These are phyloP conservation scores for Fistulinella cinereoalba DNA, from an alignment of 1,284 basidiomycete genomes.

Conservation along the genomic window DNA sequence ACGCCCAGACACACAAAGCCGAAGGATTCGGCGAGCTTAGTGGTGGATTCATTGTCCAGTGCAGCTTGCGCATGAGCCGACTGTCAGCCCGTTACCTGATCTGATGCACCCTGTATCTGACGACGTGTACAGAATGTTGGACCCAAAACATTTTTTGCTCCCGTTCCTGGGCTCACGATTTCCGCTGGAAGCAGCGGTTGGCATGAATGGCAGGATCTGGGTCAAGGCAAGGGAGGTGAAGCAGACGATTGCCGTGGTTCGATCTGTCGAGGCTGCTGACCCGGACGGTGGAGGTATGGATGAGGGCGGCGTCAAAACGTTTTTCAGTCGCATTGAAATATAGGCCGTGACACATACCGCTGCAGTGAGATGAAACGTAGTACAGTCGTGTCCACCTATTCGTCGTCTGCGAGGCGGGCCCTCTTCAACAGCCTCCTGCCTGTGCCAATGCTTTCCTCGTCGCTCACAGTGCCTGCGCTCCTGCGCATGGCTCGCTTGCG, in stretches of 20 bases:
- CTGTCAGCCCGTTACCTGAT: constrained; percentile 48
- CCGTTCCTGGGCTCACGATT: constrained; percentile 70
- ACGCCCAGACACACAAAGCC: constrained; percentile 79
- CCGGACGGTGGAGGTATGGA: constrained; percentile 61
- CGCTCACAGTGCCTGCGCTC: constrained; percentile 60
- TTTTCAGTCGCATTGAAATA: constrained; percentile 53
- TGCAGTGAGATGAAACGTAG: constrained; percentile 2
- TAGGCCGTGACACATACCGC: constrained; percentile 8
- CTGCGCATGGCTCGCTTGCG: constrained; percentile 64
- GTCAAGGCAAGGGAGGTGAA: constrained; percentile 64
- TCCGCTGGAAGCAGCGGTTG: constrained; percentile 75
- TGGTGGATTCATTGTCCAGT: constrained; percentile 72
- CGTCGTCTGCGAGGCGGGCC: constrained; percentile 56
- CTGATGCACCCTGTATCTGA: constrained; percentile 11
- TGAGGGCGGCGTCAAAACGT: constrained; percentile 47
- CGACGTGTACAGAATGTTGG: constrained; percentile 56
- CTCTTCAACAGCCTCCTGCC: constrained; percentile 59
- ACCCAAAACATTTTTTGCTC: constrained; percentile 72
- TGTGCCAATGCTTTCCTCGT: constrained; percentile 56
- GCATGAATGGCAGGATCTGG: constrained; percentile 83
- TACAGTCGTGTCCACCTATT: constrained; percentile 28
- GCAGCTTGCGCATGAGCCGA: constrained; percentile 76
- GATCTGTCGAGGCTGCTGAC: constrained; percentile 73
- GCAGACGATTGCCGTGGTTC: constrained; percentile 62
- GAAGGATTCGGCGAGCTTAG: constrained; percentile 83